phyloP scores from a whole-genome alignment of 495 filamentous ascomycete genomes.

The Neurospora discreta region DNA sequence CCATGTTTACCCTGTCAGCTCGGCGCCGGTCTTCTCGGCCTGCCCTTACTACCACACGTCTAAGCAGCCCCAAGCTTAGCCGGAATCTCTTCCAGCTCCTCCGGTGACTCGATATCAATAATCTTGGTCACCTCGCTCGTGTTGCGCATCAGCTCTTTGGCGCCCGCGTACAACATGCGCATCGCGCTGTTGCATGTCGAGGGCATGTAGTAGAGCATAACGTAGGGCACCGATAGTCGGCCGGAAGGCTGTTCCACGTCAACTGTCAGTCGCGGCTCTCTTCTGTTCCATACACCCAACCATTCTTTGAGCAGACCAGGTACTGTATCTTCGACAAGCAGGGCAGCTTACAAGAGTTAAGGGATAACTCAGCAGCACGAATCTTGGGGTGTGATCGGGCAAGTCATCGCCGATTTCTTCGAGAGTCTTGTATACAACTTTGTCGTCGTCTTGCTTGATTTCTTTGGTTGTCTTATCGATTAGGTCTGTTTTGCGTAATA shows the following conservation, averaged over 20 bases:
- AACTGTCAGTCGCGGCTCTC: not conserved
- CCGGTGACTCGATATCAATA: constrained; percentile 63
- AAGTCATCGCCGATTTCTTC: constrained; percentile 75
- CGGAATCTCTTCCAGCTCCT: constrained; percentile 68
- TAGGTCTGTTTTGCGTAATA: constrained; percentile 39
- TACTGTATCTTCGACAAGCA: no score
- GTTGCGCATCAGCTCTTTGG: constrained; percentile 88
- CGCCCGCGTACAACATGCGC: constrained; percentile 90
- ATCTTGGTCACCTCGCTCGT: constrained; percentile 75
- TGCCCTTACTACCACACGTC: not conserved
- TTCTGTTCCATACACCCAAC: no score
- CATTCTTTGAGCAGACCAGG: no score
- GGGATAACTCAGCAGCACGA: constrained; percentile 82
- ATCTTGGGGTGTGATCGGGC: constrained; percentile 84
- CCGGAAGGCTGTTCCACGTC: constrained; percentile 28
- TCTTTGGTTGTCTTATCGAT: constrained; percentile 84
- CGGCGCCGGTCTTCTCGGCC: not conserved
- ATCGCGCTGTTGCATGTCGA: constrained; percentile 72
- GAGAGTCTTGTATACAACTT: constrained; percentile 65
- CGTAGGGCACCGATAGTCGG: constrained; percentile 56
- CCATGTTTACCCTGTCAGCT: not conserved
- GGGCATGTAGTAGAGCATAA: constrained; percentile 86
- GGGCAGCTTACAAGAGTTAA: constrained; percentile 52
- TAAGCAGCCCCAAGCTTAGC: constrained; percentile 46
- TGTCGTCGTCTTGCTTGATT: constrained; percentile 65